A percentile compares a stretch with the other conserved stretches of the same genome.
These are phyloP conservation scores for Trametes cubensis DNA, from an alignment of 768 basidiomycete species.

Conservation along the genomic window DNA sequence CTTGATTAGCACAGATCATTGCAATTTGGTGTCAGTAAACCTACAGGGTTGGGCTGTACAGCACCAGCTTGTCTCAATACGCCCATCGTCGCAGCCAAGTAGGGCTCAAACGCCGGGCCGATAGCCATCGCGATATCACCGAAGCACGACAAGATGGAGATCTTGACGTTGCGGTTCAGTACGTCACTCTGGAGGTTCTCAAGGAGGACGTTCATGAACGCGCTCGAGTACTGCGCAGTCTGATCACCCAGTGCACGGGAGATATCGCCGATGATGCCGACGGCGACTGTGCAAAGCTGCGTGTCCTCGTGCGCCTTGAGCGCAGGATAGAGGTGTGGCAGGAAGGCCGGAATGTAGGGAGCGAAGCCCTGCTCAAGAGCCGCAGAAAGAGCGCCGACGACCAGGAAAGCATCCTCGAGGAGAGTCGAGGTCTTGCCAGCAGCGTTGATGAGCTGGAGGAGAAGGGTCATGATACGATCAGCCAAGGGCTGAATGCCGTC, in stretches of 20 bases:
- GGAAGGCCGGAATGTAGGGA: conserved; percentile 83
- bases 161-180: conserved; percentile 93
- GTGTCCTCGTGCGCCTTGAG: conserved; percentile 94
- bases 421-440: conserved; percentile 94
- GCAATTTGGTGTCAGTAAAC: conserved; percentile 31
- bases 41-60: conserved; percentile 83
- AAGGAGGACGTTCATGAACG: conserved; percentile 91
- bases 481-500: conserved; percentile 84
- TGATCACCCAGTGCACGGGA: conserved; percentile 91
- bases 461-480: conserved; percentile 92
- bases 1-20: background rate
- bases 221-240: conserved; percentile 77
- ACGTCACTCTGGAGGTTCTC: conserved; percentile 91
- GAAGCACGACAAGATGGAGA: conserved; percentile 92
- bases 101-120: conserved; percentile 84
- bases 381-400: conserved; percentile 75
- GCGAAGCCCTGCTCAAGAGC: conserved; percentile 80
- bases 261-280: conserved; percentile 94
- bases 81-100: conserved; percentile 85
- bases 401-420: conserved; percentile 94
- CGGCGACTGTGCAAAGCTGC: conserved; percentile 92
- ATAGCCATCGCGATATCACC: conserved; percentile 96
- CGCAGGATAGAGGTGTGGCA: conserved; percentile 85
- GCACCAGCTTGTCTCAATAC: conserved; percentile 90
- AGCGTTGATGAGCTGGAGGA: conserved; percentile 81